Percentiles rank a stretch among this genome's conserved stretches.
These are phyloP conservation scores for Aspergillus nanangensis DNA, from an alignment of 495 filamentous ascomycete species.

Conservation along the genomic window DNA sequence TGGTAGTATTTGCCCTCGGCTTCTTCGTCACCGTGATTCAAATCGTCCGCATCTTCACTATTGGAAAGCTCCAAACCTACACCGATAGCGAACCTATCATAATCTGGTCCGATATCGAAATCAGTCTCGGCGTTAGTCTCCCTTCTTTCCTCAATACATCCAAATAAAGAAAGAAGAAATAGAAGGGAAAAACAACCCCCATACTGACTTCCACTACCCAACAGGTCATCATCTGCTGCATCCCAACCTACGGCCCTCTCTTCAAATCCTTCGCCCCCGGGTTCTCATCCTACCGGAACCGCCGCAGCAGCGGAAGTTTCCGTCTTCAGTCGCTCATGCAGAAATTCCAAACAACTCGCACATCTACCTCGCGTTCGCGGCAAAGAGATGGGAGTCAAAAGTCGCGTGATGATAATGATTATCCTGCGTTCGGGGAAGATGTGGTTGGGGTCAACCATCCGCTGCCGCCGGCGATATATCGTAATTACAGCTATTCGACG, in stretches of 20 bases:
- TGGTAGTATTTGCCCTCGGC: slow-evolving; percentile 41
- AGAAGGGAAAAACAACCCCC: too few relatives aligned
- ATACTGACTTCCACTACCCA: too few relatives aligned
- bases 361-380: neutral
- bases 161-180: neutral
- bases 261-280: slow-evolving; percentile 34
- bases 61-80: slow-evolving; percentile 36
- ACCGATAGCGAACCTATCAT: slow-evolving; percentile 42
- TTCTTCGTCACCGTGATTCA: slow-evolving; percentile 52
- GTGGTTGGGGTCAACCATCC: neutral
- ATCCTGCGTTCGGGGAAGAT: too few relatives aligned
- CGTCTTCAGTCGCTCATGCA: neutral
- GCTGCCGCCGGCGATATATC: neutral
- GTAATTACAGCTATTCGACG: neutral
- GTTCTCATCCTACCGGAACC: slow-evolving; percentile 16
- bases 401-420: neutral
- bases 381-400: neutral
- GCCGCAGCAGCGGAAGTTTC: neutral
- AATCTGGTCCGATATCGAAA: slow-evolving; percentile 50
- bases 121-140: slow-evolving; percentile 40
- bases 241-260: slow-evolving; percentile 48
- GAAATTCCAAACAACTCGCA: neutral
- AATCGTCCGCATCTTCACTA: slow-evolving; percentile 49
- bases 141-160: neutral
- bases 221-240: slow-evolving; percentile 42